Conservation (phyloP, 2,329 filamentous ascomycete species). For the Fusarium mundagurra region DNA sequence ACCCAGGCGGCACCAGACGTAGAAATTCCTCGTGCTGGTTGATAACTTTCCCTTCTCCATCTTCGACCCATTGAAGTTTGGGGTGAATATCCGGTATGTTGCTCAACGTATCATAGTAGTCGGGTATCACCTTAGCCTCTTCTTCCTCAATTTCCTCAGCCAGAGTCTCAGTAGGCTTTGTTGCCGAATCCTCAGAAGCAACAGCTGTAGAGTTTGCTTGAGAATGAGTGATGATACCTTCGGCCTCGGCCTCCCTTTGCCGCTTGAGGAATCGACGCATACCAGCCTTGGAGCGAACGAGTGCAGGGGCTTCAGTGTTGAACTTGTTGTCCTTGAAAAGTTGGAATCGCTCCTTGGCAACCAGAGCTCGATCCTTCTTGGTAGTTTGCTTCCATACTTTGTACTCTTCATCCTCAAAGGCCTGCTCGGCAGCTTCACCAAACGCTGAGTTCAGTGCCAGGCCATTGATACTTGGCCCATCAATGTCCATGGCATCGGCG, state of each 20-base stretch:
- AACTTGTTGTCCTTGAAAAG: slow-evolving; percentile 87
- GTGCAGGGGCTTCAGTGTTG: slow-evolving; percentile 86
- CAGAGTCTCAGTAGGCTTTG: slow-evolving; percentile 74
- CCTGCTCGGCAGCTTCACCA: slow-evolving; percentile 75
- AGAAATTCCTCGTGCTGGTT: slow-evolving; percentile 89
- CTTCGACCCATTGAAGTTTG: slow-evolving; percentile 86
- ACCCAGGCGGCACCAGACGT: slow-evolving; percentile 76
- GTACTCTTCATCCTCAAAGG: slow-evolving; percentile 91
- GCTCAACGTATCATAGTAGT: slow-evolving; percentile 92
- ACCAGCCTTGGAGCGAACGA: slow-evolving; percentile 83
- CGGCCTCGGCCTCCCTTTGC: slow-evolving; percentile 73
- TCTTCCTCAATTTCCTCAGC: slow-evolving; percentile 96
- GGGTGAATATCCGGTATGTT: slow-evolving; percentile 85
- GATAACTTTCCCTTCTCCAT: slow-evolving; percentile 87
- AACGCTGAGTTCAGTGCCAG: slow-evolving; percentile 71
- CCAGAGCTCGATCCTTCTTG: slow-evolving; percentile 89
- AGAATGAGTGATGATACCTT: slow-evolving; percentile 52
- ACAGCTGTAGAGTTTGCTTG: slow-evolving; percentile 50
- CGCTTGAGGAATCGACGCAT: slow-evolving; percentile 91
- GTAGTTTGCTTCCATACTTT: slow-evolving; percentile 99
- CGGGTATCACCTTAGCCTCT: slow-evolving; percentile 84
- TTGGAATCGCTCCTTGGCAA: slow-evolving; percentile 85
- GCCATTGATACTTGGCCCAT: slow-evolving; percentile 76
- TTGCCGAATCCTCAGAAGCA: slow-evolving; percentile 58
- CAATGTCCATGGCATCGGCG: slow-evolving; percentile 86